Evolutionary conservation across 176 grass and related monocot species (phyloP).

Genomic region (Carex cristatella): DNA sequence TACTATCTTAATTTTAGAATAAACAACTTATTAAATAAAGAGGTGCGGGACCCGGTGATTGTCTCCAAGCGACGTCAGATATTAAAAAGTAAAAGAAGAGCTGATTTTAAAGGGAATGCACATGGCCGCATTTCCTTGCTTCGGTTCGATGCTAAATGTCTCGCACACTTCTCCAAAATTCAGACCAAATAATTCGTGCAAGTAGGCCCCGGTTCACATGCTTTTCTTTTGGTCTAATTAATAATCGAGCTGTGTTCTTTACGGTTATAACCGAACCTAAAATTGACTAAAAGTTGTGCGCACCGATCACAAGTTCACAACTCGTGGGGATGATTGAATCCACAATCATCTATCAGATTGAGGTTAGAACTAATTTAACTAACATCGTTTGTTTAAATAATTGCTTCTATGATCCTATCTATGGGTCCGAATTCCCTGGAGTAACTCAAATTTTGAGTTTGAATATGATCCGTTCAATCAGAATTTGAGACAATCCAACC

Average conservation of each 20-base stretch:
- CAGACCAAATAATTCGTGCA: not conserved
- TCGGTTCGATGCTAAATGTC: not conserved
- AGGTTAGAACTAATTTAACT: not conserved
- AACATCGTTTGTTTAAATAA: not conserved
- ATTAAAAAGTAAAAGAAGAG: slow-evolving; percentile 4
- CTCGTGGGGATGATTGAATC: not conserved
- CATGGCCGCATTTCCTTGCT: not conserved
- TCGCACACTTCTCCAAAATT: not conserved
- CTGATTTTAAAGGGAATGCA: not conserved
- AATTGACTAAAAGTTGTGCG: not conserved
- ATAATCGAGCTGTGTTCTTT: not conserved
- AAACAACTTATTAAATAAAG: not conserved
- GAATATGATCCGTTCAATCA: no score
- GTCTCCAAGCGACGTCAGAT: not conserved
- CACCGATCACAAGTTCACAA: not conserved
- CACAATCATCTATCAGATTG: not conserved
- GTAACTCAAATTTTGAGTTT: no score
- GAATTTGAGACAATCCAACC: no score
- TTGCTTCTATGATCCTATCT: no score
- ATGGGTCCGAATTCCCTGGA: no score
- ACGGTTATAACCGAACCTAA: not conserved
- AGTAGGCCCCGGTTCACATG: not conserved
- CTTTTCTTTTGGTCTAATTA: not conserved
- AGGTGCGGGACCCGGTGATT: not conserved
- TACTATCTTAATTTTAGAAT: no score